These are phyloP conservation scores for Galeopsis tetrahit DNA, from an alignment of 257 asterid species.

Conservation along the genomic window DNA sequence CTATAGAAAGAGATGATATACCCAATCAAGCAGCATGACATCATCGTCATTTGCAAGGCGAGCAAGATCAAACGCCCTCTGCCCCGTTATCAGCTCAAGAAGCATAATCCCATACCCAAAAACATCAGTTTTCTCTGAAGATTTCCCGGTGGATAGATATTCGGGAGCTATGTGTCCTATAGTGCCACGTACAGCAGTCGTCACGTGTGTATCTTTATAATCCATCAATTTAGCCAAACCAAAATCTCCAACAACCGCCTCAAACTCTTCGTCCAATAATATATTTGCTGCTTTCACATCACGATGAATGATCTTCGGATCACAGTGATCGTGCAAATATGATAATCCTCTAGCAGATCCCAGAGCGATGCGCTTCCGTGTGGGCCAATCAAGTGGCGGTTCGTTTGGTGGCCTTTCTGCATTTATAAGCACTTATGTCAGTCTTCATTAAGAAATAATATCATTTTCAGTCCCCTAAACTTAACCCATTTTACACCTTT, in stretches of 20 bases:
- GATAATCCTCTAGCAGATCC: slow-evolving; percentile 64
- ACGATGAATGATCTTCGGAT: slow-evolving; percentile 62
- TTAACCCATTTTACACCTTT: no score
- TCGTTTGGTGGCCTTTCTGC: slow-evolving; percentile 59
- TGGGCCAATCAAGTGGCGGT: slow-evolving; percentile 57
- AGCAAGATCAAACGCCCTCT: slow-evolving; percentile 61
- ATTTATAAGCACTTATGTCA: slow-evolving; percentile 8
- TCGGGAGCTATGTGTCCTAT: slow-evolving; percentile 69
- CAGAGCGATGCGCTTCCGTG: slow-evolving; percentile 56
- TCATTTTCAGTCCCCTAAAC: no score
- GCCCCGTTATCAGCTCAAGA: slow-evolving; percentile 64
- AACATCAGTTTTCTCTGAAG: slow-evolving; percentile 65
- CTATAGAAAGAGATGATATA: not conserved
- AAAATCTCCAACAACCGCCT: slow-evolving; percentile 68
- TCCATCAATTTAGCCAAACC: slow-evolving; percentile 69
- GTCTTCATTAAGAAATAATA: no score
- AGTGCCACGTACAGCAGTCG: slow-evolving; percentile 70
- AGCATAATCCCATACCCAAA: slow-evolving; percentile 68
- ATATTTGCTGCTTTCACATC: slow-evolving; percentile 68
- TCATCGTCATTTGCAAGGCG: slow-evolving; percentile 66
- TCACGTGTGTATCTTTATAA: slow-evolving; percentile 60
- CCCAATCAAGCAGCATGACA: slow-evolving; percentile 66
- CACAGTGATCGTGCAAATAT: slow-evolving; percentile 63
- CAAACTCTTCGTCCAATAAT: slow-evolving; percentile 61
- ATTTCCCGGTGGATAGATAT: slow-evolving; percentile 62